Base-by-base conservation (phyloP, 2,329 filamentous ascomycete genomes). In the Sphaerostilbella broomeana region DNA sequence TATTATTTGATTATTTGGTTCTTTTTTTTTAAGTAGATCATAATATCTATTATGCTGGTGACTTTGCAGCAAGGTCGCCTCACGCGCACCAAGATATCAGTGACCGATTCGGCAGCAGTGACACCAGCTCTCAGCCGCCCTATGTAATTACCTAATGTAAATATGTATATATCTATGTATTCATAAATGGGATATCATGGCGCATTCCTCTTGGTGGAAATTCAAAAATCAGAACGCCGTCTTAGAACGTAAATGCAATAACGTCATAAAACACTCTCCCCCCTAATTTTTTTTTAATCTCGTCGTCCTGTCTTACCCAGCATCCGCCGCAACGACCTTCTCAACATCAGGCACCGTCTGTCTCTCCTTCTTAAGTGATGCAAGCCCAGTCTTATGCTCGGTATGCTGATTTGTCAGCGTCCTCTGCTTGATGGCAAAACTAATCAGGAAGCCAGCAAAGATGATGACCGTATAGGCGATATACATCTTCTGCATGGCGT, bases 301-400 rank as follows among this genome's bases (percentile, higher is more conserved):
- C n/a, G n/a, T n/a, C n/a, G n/a, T n/a, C 11, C 11, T 3, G 7
- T 25, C 19, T 38, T 16, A 26, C 28, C 40, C 21, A 3, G n/a
- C 19, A 13, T 11, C 21, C 12, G 11, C 27, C 5, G n/a, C n/a
- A n/a, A 16, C 26, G 19, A 20, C 36, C 37, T 42, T 50, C 34
- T 48, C 44, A 4, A 43, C 45, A 9, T 44, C 48, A 1, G 32
- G 33, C 18, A 45, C 43, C 26, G 48, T 51, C 16, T 58, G 50
- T 4, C 51, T 55, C 16, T 56, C 52, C 6, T 50, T 48, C 51
- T 57, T 61, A 47, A 69, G 54, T 5, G 62, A 61, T 45, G 68
- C 58, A 41, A 80, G 51, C 0, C 76, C 76, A 1, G 76, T 79
- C 63, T 75, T 74, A 52, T 76, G 69, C 57, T 76, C 74, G 24